These are phyloP conservation scores for Miscanthus lutarioriparius DNA, from an alignment of 176 grass and related monocot species.

Conservation along the genomic window DNA sequence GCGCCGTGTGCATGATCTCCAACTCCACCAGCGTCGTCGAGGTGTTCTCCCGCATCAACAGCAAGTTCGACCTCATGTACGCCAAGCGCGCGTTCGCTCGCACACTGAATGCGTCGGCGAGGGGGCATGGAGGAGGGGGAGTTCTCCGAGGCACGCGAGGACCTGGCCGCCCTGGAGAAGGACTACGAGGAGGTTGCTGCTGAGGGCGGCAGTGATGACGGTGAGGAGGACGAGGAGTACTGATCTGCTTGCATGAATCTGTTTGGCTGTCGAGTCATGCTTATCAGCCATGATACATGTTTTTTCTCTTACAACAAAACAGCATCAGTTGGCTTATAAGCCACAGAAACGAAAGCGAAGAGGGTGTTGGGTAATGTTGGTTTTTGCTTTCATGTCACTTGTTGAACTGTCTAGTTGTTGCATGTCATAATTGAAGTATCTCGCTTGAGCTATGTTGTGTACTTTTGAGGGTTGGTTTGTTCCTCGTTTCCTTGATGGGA, in stretches of 20 bases:
- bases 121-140: conserved; percentile 54
- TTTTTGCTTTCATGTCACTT: background rate
- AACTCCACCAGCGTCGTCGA: conserved; percentile 83
- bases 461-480: background rate
- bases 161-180: conserved; percentile 49
- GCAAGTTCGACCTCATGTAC: conserved; percentile 94
- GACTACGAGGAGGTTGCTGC: conserved; percentile 47
- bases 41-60: conserved; percentile 81
- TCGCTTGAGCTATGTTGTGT: background rate
- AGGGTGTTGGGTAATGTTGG: background rate
- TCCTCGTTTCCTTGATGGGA: no score
- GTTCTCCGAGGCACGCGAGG: conserved; percentile 51
- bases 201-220: conserved; percentile 28
- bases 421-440: background rate
- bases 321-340: no score
- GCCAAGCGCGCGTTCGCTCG: conserved; percentile 69
- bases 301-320: no score
- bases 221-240: conserved; percentile 39
- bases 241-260: conserved; percentile 17
- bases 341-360: no score
- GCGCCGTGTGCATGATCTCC: conserved; percentile 88
- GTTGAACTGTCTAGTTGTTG: background rate
- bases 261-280: background rate
- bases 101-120: conserved; percentile 48
- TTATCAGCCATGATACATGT: no score